A percentile compares a stretch with the other conserved stretches of the same genome.
These are phyloP conservation scores for Chionographis japonica DNA, from an alignment of 106 monocot genomes.

Conservation along the genomic window DNA sequence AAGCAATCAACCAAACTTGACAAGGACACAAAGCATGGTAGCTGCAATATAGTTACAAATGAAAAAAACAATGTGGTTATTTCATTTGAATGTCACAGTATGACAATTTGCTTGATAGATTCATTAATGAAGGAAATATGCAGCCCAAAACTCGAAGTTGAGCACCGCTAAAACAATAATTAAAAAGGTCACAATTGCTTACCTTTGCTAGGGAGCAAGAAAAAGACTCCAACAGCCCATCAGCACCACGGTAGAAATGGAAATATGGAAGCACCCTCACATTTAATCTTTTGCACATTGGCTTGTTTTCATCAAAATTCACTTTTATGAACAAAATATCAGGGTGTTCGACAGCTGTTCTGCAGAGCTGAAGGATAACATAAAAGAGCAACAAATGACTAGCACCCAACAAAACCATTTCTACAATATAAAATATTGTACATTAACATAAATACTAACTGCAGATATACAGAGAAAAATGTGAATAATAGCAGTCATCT, in stretches of 20 bases:
- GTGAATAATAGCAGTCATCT: no score
- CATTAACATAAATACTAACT: no score
- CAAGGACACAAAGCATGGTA: no score
- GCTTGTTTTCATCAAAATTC: slow-evolving; percentile 93
- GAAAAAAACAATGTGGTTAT: background rate
- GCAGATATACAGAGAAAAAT: no score
- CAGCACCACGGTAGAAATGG: slow-evolving; percentile 96
- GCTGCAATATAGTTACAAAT: no score
- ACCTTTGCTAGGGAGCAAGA: slow-evolving; percentile 94
- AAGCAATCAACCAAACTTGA: no score
- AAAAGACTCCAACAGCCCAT: slow-evolving; percentile 80
- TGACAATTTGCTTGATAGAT: no score
- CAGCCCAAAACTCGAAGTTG: background rate
- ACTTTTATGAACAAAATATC: slow-evolving; percentile 87
- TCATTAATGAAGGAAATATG: background rate
- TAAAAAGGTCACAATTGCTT: slow-evolving; percentile 1
- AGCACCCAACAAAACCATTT: background rate
- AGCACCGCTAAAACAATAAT: background rate
- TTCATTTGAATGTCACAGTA: no score
- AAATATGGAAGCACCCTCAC: slow-evolving; percentile 93
- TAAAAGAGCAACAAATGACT: background rate
- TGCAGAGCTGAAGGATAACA: slow-evolving; percentile 69
- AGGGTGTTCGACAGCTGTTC: slow-evolving; percentile 69
- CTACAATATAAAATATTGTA: no score
- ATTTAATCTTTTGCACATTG: slow-evolving; percentile 95